A percentile compares a stretch with the other conserved stretches of the same genome.
phyloP scores from a whole-genome alignment of 345 rosid species.

The Ailanthus altissimus region DNA sequence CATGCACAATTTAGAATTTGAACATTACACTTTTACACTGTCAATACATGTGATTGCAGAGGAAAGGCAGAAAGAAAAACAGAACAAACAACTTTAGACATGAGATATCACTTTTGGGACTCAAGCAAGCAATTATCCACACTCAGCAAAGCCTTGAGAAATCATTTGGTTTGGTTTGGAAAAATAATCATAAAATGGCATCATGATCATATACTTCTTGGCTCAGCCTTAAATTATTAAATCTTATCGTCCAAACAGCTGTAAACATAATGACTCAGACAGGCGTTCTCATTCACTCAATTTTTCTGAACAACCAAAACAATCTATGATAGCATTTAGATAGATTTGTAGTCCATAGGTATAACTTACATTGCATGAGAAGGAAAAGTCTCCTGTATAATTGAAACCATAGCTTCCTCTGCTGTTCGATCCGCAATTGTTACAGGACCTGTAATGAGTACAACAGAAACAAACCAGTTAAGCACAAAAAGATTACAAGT shows the following conservation, averaged over 20 bases:
- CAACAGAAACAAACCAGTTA: slow-evolving; percentile 1
- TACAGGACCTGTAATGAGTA: slow-evolving; percentile 74
- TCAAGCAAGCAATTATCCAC: neutral
- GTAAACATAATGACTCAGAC: neutral
- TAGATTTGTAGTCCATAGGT: neutral
- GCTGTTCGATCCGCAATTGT: slow-evolving; percentile 93
- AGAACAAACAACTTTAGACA: neutral
- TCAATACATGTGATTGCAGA: neutral
- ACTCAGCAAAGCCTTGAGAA: neutral
- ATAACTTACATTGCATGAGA: slow-evolving; percentile 85
- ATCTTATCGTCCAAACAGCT: neutral
- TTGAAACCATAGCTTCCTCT: slow-evolving; percentile 85
- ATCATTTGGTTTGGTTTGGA: neutral
- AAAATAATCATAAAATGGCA: neutral
- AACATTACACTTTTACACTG: neutral
- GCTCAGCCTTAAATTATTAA: neutral
- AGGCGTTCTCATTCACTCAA: neutral
- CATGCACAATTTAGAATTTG: neutral
- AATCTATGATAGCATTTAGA: neutral
- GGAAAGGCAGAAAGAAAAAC: neutral
- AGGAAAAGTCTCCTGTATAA: slow-evolving; percentile 72
- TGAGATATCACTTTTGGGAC: neutral
- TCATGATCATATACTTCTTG: neutral
- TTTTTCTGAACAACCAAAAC: neutral
- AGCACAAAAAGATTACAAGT: neutral